These are phyloP conservation scores for Penicillium sumatraense DNA, from an alignment of 2,329 filamentous ascomycete genomes.

Conservation along the genomic window DNA sequence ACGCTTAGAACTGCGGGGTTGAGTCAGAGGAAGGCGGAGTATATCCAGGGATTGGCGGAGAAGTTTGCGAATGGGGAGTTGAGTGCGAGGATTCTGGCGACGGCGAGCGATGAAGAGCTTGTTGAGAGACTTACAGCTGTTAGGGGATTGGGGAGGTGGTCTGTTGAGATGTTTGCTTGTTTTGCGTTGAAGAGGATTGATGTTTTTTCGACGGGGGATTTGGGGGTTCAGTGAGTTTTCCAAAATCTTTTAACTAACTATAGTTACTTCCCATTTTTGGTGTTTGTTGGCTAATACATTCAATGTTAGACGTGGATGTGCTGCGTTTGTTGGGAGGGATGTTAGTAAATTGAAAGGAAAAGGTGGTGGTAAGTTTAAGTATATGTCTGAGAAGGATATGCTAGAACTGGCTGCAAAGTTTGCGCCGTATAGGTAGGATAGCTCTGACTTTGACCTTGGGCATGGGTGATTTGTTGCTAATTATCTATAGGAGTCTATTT, in stretches of 20 bases:
- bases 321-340: slow-evolving; percentile 80
- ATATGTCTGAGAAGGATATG: slow-evolving; percentile 96
- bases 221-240: slow-evolving; percentile 79
- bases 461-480: background rate
- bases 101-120: slow-evolving; percentile 83
- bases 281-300: background rate
- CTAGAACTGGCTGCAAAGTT: slow-evolving; percentile 78
- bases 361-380: slow-evolving; percentile 92
- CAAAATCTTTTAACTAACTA: background rate
- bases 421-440: slow-evolving; percentile 72
- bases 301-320: slow-evolving; percentile 73
- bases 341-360: slow-evolving; percentile 80
- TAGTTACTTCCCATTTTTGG: too few species aligned
- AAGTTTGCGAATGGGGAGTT: slow-evolving; percentile 80
- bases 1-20: slow-evolving; percentile 82
- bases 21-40: slow-evolving; percentile 94
- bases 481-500: slow-evolving; percentile 72
- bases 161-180: slow-evolving; percentile 96
- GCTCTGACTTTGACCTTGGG: background rate
- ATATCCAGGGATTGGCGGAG: slow-evolving; percentile 81
- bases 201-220: slow-evolving; percentile 87
- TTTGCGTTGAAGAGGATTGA: slow-evolving; percentile 95
- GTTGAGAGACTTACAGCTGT: slow-evolving; percentile 82
- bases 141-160: slow-evolving; percentile 85
- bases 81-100: slow-evolving; percentile 73